Base-by-base conservation (phyloP, 345 rosid species). In the Linum lewisii region DNA sequence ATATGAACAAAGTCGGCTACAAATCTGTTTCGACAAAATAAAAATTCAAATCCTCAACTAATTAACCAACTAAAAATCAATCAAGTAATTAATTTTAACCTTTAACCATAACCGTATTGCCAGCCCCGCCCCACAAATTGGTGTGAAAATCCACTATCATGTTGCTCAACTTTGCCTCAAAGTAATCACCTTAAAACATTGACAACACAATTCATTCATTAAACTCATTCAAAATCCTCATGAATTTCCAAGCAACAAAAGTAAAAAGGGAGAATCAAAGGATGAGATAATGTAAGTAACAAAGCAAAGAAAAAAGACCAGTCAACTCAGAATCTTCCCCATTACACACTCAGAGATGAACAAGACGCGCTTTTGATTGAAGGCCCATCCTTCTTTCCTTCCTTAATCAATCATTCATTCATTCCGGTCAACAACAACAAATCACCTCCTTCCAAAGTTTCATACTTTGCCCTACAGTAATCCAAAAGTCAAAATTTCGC, bases 281-380 rank as follows among this genome's bases (percentile, higher is more conserved):
- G 34, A 52, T 3, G 24, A 42, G 47, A 42, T 42, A 11, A 42
- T 52, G 22, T 52, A 5, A n/a, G n/a, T 7, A 66, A 54, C 25
- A 24, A 20, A 14, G 34, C 13, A 49, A 34, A 62, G 7, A 14
- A 56, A 14, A 56, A 60, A 61, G 88, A 78, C 88, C 81, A 65
- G 89, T 83, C 89, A 81, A 79, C 76, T 44, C 34, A 63, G 77
- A 66, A 74, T 74, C 73, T 54, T 63, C 56, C 63, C 32, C 23
- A 6, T 32, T 26, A 14, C 15, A 15, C 50, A 23, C 26, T 21
- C 72, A 45, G 56, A 58, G 15, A 53, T 25, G 51, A 21, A 58
- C 60, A 61, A 42, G 64, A 83, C 89, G 85, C 85, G 85, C 34
- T 29, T 29, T 29, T 29, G 34, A 29, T 3, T 29, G 2, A 29